Evolutionary conservation across 768 basidiomycete genomes (phyloP), one percentile per base, ranked within the genome.

Genomic region (Termitomyces sp.): DNA sequence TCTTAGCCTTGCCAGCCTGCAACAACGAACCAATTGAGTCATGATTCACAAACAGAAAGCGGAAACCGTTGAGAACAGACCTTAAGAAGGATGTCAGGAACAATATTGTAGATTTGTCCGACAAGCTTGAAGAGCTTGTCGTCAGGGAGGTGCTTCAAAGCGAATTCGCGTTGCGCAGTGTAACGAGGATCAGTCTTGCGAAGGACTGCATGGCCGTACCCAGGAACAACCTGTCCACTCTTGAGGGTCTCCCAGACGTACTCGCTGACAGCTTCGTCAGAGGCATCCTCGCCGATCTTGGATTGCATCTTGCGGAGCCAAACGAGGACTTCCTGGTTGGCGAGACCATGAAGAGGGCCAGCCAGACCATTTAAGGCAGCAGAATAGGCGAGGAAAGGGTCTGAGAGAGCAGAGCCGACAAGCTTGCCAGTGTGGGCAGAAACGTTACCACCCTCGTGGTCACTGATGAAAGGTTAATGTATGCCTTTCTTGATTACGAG

Each of bases 401-500:
- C 96, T 0, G 95, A 95, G 58, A 98, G 88, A 53, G 96, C 95
- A 55, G 94, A 94, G 56, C 92, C 93, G 62, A 95, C 94, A 22
- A 94, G 80, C 73, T 95, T 92, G 58, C 91, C 91, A 22, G 93
- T 90, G 78, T 95, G 93, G 2, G 93, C 94, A 53, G 96, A 98
- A 61, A 98, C 96, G 65, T 98, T 98, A 46, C 96, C 96, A 71
- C 96, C 96, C 75, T 98, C 96, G 75, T 98, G 96, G 70, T 98
- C 96, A 70, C 89, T 88, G 36, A 1, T 48, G 9, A 22, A 30
- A 30, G 40, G 35, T 57, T 9, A 20, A 43, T 12, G 44, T 1
- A 22, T 38, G 20, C 28, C 3, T 24, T 12, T 22, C 35, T 26
- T 8, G 0, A 46, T n/a, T 10, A 32, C 42, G 18, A 33, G 14